Base-by-base conservation (phyloP, 1,139 yeast species). In the Saccharomyces uvarum region DNA sequence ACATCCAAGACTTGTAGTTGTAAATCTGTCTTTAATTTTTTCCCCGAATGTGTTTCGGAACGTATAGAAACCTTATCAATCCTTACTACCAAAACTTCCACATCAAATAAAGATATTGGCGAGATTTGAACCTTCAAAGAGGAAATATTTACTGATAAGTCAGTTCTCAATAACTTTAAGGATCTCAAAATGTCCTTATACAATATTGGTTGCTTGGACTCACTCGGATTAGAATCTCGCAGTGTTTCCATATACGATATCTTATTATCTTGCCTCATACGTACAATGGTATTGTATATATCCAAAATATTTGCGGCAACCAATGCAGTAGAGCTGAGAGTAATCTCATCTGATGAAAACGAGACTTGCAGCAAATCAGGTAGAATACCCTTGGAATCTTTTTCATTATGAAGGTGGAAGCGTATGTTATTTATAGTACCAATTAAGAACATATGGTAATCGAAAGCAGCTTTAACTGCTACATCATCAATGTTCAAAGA, bases 261-360 rank as follows among this genome's bases (percentile, higher is more conserved):
- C 59, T 77, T 78, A 60, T 82, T 86, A 57, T 89, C 96, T 61
- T 83, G 86, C 29, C 83, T 76, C 77, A 90, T 83, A 61, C 96
- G 77, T 50, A 80, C 72, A 26, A 88, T 73, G 0, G 95, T 83
- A 56, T 84, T 85, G 63, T 82, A 80, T 50, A 93, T 84, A 70
- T 91, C 97, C 60, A 84, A 75, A 32, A 88, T 74, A 63, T 86
- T 89, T 0, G 96, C 85, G 0, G 95, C 95, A 0, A 95, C 85
- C 63, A 93, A 76, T 0, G 96, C 88, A 0, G 98, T 90, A 55
- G 86, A 75, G 63, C 80, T 88, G 1, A 88, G 63, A 55, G 80
- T 82, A 11, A 85, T 76, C 0, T 81, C 75, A 2, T 77, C 82
- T 60, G 87, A 78, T 16, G 77, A 76, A 1, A 83, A 75, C 1